Base-by-base conservation (phyloP, 306 rosid genomes). In the Cucumis hystrix region DNA sequence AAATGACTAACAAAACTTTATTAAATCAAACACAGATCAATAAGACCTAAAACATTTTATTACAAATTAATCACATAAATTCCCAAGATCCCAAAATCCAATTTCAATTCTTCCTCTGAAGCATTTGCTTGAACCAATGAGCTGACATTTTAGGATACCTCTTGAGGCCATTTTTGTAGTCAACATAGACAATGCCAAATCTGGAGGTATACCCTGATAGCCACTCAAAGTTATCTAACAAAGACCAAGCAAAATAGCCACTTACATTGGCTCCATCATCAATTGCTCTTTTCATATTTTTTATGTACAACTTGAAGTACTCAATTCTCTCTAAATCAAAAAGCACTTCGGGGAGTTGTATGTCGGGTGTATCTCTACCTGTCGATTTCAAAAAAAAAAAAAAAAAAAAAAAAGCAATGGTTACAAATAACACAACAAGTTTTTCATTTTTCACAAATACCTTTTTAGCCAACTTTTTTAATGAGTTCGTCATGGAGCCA, bases 161-260 rank as follows among this genome's bases (percentile, higher is more conserved):
- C 85, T 88, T 88, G 70, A 91, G 97, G 83, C 83, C 87, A 47
- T 66, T 14, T 30, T 80, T 84, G 87, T 79, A 91, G 82, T 93
- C 96, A n/a, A 93, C 92, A 82, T 88, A 93, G 30, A 91, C 96
- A 54, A 93, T 91, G 43, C 98, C 97, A 64, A 93, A 93, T 76
- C 98, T 89, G 52, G 96, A 93, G 10, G 93, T 89, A 85, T 91
- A 93, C 14, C 98, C 98, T 47, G 74, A 86, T 41, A 86, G 84
- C 98, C 98, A 93, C 78, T 93, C 98, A 28, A 93, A 93, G 85
- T 93, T 93, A 80, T 93, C 98, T 0, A 93, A 89, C 85, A 91
- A 84, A 23, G 98, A 93, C 98, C 98, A 93, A 10, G 98, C 97
- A 25, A 89, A 88, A 77, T 93, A 93, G 41, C 98, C 98, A 13